Evolutionary conservation across 176 grass and related monocot genomes (phyloP).

Genomic region (Bothriochloa decipiens): DNA sequence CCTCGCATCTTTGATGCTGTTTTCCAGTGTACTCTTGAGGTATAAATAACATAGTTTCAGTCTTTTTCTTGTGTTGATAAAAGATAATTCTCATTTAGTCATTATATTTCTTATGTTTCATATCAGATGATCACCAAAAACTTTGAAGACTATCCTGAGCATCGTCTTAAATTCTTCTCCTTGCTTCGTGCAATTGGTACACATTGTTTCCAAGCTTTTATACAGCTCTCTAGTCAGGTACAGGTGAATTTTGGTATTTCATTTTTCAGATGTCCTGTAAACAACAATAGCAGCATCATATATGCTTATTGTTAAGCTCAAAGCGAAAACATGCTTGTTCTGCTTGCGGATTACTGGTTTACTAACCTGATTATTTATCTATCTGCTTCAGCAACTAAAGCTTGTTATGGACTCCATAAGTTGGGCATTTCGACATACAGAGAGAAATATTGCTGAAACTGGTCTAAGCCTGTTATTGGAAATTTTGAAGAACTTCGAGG

Average conservation of each 20-base stretch:
- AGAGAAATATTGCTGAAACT: conserved; percentile 80
- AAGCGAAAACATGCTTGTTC: neutral
- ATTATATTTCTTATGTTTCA: neutral
- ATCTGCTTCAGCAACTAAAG: conserved; percentile 62
- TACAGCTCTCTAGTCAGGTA: conserved; percentile 69
- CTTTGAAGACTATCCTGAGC: conserved; percentile 55
- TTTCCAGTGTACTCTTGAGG: conserved; percentile 41
- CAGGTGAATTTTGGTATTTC: conserved; percentile 31
- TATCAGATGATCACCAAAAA: conserved; percentile 72
- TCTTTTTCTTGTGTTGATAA: conserved; percentile 1
- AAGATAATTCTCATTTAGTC: conserved; percentile 14
- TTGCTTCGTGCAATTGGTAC: conserved; percentile 65
- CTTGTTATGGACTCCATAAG: conserved; percentile 78
- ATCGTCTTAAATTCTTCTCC: conserved; percentile 71
- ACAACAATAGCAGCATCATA: neutral
- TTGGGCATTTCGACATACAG: conserved; percentile 70
- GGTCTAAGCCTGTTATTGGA: conserved; percentile 66
- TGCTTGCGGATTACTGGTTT: neutral
- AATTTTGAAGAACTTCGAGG: conserved; percentile 75
- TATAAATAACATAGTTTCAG: conserved; percentile 17
- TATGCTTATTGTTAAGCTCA: neutral
- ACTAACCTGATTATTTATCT: conserved; percentile 21
- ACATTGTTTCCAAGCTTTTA: conserved; percentile 73
- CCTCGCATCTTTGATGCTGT: conserved; percentile 26
- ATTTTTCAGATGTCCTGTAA: neutral